These are phyloP conservation scores for Suillus subalutaceus DNA, from an alignment of 768 basidiomycete genomes.

Conservation along the genomic window DNA sequence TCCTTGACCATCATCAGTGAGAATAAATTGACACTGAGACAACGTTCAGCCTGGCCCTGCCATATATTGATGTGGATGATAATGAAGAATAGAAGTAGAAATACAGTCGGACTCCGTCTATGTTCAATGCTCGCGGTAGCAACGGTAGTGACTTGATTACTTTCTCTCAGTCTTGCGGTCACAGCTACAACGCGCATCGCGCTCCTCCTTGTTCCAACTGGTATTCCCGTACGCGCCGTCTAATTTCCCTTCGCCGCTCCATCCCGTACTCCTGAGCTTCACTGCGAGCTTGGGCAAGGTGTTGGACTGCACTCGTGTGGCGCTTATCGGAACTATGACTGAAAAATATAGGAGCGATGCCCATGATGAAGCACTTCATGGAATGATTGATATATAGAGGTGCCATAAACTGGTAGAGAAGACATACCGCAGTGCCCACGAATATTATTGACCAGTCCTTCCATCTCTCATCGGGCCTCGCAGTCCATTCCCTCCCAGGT, in stretches of 20 bases:
- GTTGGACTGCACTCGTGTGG: conserved; percentile 56
- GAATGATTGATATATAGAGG: background rate
- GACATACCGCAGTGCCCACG: conserved; percentile 51
- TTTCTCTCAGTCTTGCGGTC: background rate
- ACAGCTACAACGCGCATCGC: background rate
- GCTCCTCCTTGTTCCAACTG: conserved; percentile 6
- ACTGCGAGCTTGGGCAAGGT: conserved; percentile 58
- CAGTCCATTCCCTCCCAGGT: conserved; percentile 28
- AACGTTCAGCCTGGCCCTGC: background rate
- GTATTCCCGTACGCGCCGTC: conserved; percentile 46
- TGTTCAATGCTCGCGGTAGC: background rate
- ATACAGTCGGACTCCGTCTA: background rate
- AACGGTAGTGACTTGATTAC: background rate
- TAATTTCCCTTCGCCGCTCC: conserved; percentile 54
- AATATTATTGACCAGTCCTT: conserved; percentile 53
- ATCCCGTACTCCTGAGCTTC: conserved; percentile 60
- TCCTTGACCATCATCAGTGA: background rate
- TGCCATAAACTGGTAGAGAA: background rate
- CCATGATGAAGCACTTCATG: conserved; percentile 45
- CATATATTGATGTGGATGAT: background rate
- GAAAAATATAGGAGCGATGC: conserved; percentile 47
- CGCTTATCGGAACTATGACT: conserved; percentile 39
- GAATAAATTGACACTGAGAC: background rate
- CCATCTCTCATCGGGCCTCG: conserved; percentile 47
- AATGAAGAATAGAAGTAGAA: background rate